A percentile compares a stretch with the other conserved stretches of the same genome.
phyloP scores from a whole-genome alignment of 495 filamentous ascomycete species.

The Penicillium cataractarum region DNA sequence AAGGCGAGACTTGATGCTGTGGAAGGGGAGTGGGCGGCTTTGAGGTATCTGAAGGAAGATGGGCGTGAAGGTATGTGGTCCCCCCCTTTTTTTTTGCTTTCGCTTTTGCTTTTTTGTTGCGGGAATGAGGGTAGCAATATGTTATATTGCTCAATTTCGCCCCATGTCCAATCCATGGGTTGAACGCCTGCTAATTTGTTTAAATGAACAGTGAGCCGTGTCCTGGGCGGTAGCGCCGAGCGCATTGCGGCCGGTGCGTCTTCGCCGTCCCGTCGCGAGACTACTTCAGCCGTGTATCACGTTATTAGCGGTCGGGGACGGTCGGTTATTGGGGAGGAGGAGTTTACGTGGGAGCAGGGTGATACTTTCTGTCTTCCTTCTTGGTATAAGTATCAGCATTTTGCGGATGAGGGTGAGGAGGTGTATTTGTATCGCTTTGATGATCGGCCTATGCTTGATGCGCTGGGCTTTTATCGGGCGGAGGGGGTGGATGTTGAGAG shows the following conservation, averaged over 20 bases:
- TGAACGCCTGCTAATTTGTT: constrained; percentile 17
- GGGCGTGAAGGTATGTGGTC: constrained; percentile 33
- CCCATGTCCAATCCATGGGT: background rate
- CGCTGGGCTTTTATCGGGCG: constrained; percentile 48
- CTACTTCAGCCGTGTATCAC: constrained; percentile 47
- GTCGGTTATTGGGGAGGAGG: constrained; percentile 37
- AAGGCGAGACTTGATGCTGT: constrained; percentile 33
- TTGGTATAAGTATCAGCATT: constrained; percentile 49
- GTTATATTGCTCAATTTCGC: background rate
- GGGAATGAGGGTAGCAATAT: background rate
- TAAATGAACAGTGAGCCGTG: constrained; percentile 32
- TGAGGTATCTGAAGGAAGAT: constrained; percentile 37
- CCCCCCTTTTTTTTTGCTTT: background rate
- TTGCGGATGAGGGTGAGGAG: constrained; percentile 33
- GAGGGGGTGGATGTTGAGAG: constrained; percentile 39
- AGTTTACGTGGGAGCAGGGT: constrained; percentile 37
- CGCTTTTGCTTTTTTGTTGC: background rate
- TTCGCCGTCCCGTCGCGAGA: constrained; percentile 39
- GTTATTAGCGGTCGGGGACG: constrained; percentile 40
- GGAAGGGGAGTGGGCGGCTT: constrained; percentile 28
- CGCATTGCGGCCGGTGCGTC: constrained; percentile 29
- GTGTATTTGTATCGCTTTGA: constrained; percentile 53
- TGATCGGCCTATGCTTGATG: constrained; percentile 49
- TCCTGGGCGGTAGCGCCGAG: constrained; percentile 45
- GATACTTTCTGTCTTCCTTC: constrained; percentile 52